Evolutionary conservation across 202 grass and related monocot species (phyloP).

Genomic region (Brachypodium distachyon): DNA sequence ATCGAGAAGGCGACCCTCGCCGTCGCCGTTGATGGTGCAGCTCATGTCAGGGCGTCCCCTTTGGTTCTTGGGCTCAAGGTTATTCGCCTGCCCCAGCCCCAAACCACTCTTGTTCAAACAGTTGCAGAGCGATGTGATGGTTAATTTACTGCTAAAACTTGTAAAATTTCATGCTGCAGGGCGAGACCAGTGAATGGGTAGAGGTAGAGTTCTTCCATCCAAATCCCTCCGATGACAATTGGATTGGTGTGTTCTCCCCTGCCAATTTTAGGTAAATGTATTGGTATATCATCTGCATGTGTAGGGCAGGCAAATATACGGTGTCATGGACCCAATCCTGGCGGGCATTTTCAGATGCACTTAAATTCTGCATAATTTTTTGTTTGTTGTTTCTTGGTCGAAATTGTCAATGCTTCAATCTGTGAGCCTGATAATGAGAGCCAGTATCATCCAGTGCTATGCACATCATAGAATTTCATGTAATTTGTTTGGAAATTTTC

Average conservation of each 20-base stretch:
- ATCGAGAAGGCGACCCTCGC: slow-evolving; percentile 42
- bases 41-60: slow-evolving; percentile 51
- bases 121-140: not conserved
- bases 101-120: not conserved
- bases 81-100: not conserved
- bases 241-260: slow-evolving; percentile 90
- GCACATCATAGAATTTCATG: slow-evolving; percentile 31
- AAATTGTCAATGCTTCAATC: slow-evolving; percentile 26
- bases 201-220: slow-evolving; percentile 59
- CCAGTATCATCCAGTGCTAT: slow-evolving; percentile 32
- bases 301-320: not conserved
- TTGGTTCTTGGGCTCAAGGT: slow-evolving; percentile 68
- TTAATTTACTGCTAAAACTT: not conserved
- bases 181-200: slow-evolving; percentile 68
- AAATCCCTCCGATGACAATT: slow-evolving; percentile 60
- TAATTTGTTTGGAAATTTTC: slow-evolving; percentile 1
- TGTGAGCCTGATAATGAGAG: slow-evolving; percentile 42
- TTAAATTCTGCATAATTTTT: not conserved
- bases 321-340: not conserved
- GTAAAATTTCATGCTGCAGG: slow-evolving; percentile 23
- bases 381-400: not conserved
- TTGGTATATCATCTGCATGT: slow-evolving; percentile 2
- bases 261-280: slow-evolving; percentile 49
- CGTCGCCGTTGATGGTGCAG: slow-evolving; percentile 25
- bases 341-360: not conserved